Conservation (phyloP, 192 early-diverging fungal genomes). For the Lobulomyces angularis region DNA sequence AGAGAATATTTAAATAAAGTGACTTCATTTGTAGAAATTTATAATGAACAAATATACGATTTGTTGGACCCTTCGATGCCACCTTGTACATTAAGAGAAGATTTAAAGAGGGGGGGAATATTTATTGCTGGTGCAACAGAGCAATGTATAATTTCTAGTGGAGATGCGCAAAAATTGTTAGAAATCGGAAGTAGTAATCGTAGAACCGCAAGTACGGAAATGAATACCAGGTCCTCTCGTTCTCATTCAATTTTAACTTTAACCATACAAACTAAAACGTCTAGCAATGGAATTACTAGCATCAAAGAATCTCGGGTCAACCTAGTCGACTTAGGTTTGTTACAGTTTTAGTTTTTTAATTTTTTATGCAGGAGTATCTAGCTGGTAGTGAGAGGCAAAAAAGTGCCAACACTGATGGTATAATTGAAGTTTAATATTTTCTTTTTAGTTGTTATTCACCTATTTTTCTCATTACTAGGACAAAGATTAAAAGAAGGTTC, state of each 20-base stretch:
- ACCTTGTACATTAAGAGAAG: conserved; percentile 32
- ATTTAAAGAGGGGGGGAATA: conserved; percentile 41
- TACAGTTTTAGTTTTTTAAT: conserved; percentile 2
- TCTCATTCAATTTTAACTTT: conserved; percentile 6
- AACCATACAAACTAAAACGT: conserved; percentile 50
- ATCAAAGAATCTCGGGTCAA: too few relatives aligned
- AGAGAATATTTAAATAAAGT: too few relatives aligned
- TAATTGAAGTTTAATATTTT: too few relatives aligned
- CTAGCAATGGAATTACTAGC: not conserved
- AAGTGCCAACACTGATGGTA: conserved; percentile 73
- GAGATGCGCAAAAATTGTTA: conserved; percentile 61
- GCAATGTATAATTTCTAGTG: conserved; percentile 62
- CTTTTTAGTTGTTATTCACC: too few relatives aligned
- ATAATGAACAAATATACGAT: conserved; percentile 74
- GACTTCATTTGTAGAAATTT: conserved; percentile 88
- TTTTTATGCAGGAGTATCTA: conserved; percentile 81
- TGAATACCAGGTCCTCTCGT: conserved; percentile 52
- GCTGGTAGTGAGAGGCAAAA: conserved; percentile 89
- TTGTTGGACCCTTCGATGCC: conserved; percentile 50
- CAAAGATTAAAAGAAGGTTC: conserved; percentile 78
- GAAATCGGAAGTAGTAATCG: conserved; percentile 73
- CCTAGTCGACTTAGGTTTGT: not conserved
- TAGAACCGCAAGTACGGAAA: conserved; percentile 86
- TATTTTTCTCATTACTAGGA: too few relatives aligned
- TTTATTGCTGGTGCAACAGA: conserved; percentile 67